Base-by-base conservation (phyloP, 345 rosid genomes). In the Heritiera fomes region DNA sequence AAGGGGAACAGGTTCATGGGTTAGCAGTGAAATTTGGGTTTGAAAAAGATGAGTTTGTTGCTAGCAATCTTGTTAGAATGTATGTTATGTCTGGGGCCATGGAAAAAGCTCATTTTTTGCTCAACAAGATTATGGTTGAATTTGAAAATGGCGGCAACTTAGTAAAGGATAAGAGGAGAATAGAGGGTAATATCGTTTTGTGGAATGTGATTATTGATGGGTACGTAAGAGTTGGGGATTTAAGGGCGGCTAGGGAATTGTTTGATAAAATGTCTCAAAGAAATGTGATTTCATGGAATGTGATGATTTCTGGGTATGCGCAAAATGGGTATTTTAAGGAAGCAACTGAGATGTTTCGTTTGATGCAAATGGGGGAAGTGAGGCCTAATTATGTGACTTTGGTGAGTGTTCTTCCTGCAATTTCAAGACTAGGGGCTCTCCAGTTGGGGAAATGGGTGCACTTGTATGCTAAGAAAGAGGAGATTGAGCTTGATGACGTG, bases 181-280 rank as follows among this genome's bases (percentile, higher is more conserved):
- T 80, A 80, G 91, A 90, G 49, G 93, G 90, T 66, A 78, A 85
- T 75, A 86, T 91, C 55, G 92, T 93, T 80, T 50, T 90, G 56
- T 91, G 93, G 92, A 93, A 91, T 80, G 92, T 93, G 62, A 88
- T 91, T 90, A 78, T 91, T 23, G 93, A 90, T 80, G 93, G 94
- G 65, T 85, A 80, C 23, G 84, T 83, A 28, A 87, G 92, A 78
- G 74, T 83, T 53, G 91, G 93, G n/a, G 88, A 89, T 78, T 66
- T 90, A 17, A 61, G 4, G 38, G 82, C 87, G 78, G 88, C 90
- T 5, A 30, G 87, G 74, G 41, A 77, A 3, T 66, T 89, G 87
- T 88, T 89, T 18, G 90, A 86, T 78, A 71, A 84, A 84, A 89
- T 91, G 91, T 88, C 91, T 78, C 81, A 76, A 0, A 82, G 87